Evolutionary conservation across 2,329 filamentous ascomycete species (phyloP).

Genomic region (Aureobasidium subglaciale): DNA sequence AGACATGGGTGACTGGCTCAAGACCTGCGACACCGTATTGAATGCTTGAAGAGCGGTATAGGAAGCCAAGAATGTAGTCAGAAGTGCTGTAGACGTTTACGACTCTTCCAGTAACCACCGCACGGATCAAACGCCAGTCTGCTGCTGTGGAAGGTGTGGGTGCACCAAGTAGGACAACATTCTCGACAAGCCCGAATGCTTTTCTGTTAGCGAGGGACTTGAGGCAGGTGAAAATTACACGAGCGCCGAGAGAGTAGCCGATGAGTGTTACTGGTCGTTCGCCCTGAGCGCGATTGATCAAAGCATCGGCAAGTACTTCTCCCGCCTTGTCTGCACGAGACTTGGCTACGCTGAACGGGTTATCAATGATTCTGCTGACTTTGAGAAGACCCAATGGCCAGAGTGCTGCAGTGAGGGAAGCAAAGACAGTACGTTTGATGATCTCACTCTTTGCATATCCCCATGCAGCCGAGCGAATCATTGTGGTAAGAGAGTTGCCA

Average conservation of each 20-base stretch:
- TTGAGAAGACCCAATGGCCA: conserved; percentile 44
- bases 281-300: conserved; percentile 36
- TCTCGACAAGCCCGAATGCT: conserved; percentile 78
- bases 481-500: conserved; percentile 66
- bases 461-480: conserved; percentile 80
- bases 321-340: conserved; percentile 33
- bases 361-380: conserved; percentile 35
- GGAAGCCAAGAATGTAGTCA: conserved; percentile 78
- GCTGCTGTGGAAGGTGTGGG: conserved; percentile 64
- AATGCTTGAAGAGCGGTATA: conserved; percentile 78
- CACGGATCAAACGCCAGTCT: conserved; percentile 70
- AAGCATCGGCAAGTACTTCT: conserved; percentile 34
- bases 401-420: conserved; percentile 39
- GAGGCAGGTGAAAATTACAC: conserved; percentile 74
- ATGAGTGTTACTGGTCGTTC: conserved; percentile 34
- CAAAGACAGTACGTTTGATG: conserved; percentile 53
- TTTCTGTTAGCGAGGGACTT: conserved; percentile 66
- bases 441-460: conserved; percentile 65
- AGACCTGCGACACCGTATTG: conserved; percentile 79
- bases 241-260: conserved; percentile 35
- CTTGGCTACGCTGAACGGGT: conserved; percentile 34
- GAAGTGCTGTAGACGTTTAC: conserved; percentile 86
- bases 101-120: conserved; percentile 71
- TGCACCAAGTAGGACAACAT: conserved; percentile 73
- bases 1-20: conserved; percentile 60